Conservation (phyloP, 495 filamentous ascomycete species). For the Penicillium cinerascens region DNA sequence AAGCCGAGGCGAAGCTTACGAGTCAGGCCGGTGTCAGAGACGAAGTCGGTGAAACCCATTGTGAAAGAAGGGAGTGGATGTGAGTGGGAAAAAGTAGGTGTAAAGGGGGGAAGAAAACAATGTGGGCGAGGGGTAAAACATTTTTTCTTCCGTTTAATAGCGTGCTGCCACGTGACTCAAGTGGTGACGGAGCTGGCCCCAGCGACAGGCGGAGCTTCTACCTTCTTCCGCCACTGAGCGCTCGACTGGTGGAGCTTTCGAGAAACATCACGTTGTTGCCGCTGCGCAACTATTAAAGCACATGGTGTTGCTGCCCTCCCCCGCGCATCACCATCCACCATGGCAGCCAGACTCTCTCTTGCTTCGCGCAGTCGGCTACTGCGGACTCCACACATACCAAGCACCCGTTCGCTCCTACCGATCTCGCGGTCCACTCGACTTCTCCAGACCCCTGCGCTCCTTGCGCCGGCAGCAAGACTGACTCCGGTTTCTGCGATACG, state of each 20-base stretch:
- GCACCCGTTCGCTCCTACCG: constrained; percentile 19
- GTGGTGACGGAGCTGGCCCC: constrained; percentile 33
- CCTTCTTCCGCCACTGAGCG: constrained; percentile 34
- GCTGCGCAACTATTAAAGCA: constrained; percentile 18
- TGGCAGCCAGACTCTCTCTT: constrained; percentile 39
- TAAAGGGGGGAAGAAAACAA: constrained; percentile 20
- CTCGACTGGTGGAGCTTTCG: constrained; percentile 38
- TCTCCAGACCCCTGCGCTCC: constrained; percentile 16
- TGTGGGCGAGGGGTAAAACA: constrained; percentile 34
- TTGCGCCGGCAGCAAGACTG: constrained; percentile 7
- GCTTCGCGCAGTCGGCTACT: constrained; percentile 30
- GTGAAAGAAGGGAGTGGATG: constrained; percentile 34
- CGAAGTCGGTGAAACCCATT: constrained; percentile 96
- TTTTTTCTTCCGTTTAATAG: constrained; percentile 37
- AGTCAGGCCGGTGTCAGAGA: constrained; percentile 80
- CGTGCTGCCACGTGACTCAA: constrained; percentile 29
- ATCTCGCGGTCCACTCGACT: constrained; percentile 21
- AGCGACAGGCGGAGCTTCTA: constrained; percentile 14
- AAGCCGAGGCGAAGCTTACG: constrained; percentile 53
- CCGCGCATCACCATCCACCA: constrained; percentile 6
- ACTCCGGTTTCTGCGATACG: constrained; percentile 31
- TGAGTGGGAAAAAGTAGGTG: constrained; percentile 21
- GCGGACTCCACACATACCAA: constrained; percentile 22
- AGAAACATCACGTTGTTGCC: constrained; percentile 38
- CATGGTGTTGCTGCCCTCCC: background rate